Base-by-base conservation (phyloP, 305 asterid genomes). In the Striga hermonthica region DNA sequence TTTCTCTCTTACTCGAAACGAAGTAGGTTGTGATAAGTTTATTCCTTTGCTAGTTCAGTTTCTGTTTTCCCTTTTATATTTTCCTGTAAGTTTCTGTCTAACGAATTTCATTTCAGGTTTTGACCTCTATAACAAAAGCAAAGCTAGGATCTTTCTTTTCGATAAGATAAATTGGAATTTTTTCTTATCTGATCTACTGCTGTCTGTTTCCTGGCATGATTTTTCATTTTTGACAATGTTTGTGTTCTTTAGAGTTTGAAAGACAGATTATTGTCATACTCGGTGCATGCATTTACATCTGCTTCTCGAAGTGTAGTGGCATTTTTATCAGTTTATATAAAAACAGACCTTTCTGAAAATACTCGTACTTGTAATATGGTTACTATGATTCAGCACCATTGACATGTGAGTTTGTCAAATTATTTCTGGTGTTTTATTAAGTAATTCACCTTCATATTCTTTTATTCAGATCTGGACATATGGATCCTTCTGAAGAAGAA, bases 401-500 rank as follows among this genome's bases (percentile, higher is more conserved):
- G 9, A 9, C 39, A 1, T 35, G 4, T 43, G 9, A 16, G 38
- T 16, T 2, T 11, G 1, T 55, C 13, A 3, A 41, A 10, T 5
- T 64, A 4, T 71, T 55, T 49, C 8, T 16, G 22, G 54, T 62
- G 54, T 48, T 12, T 48, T 22, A 48, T 48, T n/a, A 10, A 48
- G 15, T 48, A 53, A 16, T 53, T 22, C 9, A 15, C 28, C 6
- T 7, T 16, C 22, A 7, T 7, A 15, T 53, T 15, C 6, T 40
- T 35, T 43, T 12, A 39, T 31, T 31, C 50, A 69, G 71, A 66
- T 40, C 55, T 43, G n/a, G 60, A 53, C 3, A 83, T n/a, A n/a
- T 78, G 88, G 81, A 74, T 62, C 66, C 79, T 14, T 31, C 79
- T 3, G 82, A 72, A 16, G 64, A 52, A 38, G 84, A 67, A 47